Evolutionary conservation across 164 flowering plant genomes (phyloP), one percentile per base, ranked within the genome.

Genomic region (Macadamia tetraphylla): DNA sequence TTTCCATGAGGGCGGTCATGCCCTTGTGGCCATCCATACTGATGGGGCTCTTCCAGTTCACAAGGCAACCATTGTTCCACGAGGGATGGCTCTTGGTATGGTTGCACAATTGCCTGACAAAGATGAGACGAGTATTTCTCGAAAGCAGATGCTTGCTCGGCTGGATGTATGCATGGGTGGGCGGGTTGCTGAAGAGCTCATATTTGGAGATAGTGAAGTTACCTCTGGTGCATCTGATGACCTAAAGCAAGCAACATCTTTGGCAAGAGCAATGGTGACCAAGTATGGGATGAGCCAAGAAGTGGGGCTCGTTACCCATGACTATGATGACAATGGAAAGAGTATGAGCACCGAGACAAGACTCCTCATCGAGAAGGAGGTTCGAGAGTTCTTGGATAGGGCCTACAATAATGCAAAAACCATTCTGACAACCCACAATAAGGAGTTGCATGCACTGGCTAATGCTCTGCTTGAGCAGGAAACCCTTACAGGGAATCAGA

Each of bases 81-180:
- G 98, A 42, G 98, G 98, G 3, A 85, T 85, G 88, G 51, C 98
- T 61, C 92, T 92, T 29, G 98, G 96, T 18, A 88, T 92, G 96
- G 98, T 92, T 65, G 55, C 96, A 32, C 98, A 89, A 55, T 74
- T 92, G 71, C 96, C 98, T 12, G 98, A 92, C 58, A 82, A 86
- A 75, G 96, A 90, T 58, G 81, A 89, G 68, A 88, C 92, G 0
- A 88, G 91, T 64, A 61, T 88, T n/a, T 88, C 97, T 18, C 88
- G 88, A 40, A 89, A 79, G 55, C 95, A 95, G 73, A 92, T 95
- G 98, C 93, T 90, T 66, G 99, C 99, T 10, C 83, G 91, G 48
- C 90, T 95, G 53, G 90, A 95, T 70, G 95, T 95, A 57, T 84
- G 89, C 88, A 92, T 95, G 99, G 99, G 97, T 17, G 98, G 98